Conservation (phyloP, 208 protist genomes). For the Acanthamoeba lenticulata region DNA sequence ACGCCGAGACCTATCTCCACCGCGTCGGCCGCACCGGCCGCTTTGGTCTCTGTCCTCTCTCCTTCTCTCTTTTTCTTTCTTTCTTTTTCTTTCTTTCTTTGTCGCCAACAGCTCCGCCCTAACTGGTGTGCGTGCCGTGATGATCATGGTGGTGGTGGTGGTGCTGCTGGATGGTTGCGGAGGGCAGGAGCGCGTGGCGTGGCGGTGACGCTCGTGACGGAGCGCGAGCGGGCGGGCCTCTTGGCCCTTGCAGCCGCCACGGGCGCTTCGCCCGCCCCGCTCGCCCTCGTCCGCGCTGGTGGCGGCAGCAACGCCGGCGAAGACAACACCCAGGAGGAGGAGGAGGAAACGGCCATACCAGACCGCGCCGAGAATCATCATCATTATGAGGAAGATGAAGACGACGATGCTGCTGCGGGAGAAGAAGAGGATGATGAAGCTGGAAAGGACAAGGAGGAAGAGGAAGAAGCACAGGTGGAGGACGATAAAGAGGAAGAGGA, state of each 20-base stretch:
- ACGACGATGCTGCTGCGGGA: too few relatives aligned
- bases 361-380: not conserved
- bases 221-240: not conserved
- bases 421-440: not conserved
- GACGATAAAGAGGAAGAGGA: not conserved
- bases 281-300: not conserved
- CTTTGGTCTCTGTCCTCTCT: slow-evolving; percentile 46
- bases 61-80: not conserved
- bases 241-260: not conserved
- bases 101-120: too few relatives aligned
- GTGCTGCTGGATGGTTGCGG: not conserved
- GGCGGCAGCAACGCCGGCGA: not conserved
- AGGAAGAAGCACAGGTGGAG: not conserved
- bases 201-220: slow-evolving; percentile 19
- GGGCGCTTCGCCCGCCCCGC: not conserved
- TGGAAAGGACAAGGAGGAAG: not conserved
- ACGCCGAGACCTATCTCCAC: slow-evolving; percentile 80
- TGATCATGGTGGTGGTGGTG: not conserved
- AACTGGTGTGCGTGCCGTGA: not conserved
- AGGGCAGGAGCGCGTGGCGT: not conserved
- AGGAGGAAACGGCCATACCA: not conserved
- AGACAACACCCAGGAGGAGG: not conserved
- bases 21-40: slow-evolving; percentile 77
- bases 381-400: too few relatives aligned
- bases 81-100: not conserved